A percentile compares a stretch with the other conserved stretches of the same genome.
phyloP scores from a whole-genome alignment of 495 filamentous ascomycete genomes.

The Xylaria intraflava region DNA sequence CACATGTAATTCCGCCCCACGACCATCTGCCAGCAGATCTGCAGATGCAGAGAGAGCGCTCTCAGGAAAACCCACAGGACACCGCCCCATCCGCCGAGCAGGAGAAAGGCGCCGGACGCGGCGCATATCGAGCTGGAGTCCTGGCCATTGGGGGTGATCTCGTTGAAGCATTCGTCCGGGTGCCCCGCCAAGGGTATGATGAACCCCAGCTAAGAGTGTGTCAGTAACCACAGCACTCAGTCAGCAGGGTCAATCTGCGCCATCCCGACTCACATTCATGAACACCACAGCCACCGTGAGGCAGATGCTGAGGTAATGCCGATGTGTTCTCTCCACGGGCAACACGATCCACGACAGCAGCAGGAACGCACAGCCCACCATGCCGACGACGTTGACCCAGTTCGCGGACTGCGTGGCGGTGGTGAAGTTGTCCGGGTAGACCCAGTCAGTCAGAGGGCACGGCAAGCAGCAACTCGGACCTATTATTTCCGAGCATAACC shows the following conservation, averaged over 20 bases:
- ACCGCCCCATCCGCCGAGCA: conserved; percentile 76
- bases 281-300: conserved; percentile 66
- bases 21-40: conserved; percentile 94
- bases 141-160: conserved; percentile 93
- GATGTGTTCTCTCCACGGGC: conserved; percentile 81
- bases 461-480: conserved; percentile 70
- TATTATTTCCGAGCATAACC: conserved; percentile 44
- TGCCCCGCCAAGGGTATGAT: conserved; percentile 80
- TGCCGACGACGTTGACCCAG: conserved; percentile 71
- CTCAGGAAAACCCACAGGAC: conserved; percentile 88
- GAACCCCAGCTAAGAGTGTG: conserved; percentile 57
- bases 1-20: conserved; percentile 89
- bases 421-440: conserved; percentile 71
- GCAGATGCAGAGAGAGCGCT: conserved; percentile 85
- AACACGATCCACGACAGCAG: conserved; percentile 76
- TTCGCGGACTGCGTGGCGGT: conserved; percentile 58
- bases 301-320: conserved; percentile 88
- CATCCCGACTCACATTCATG: conserved; percentile 61
- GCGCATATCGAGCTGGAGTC: conserved; percentile 73
- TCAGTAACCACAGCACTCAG: conserved; percentile 3
- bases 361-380: conserved; percentile 67
- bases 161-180: conserved; percentile 77
- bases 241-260: background rate
- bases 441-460: conserved; percentile 78
- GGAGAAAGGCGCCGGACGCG: conserved; percentile 76